Conservation (phyloP, 2,329 filamentous ascomycete species). For the Pleoardoris graminearum region DNA sequence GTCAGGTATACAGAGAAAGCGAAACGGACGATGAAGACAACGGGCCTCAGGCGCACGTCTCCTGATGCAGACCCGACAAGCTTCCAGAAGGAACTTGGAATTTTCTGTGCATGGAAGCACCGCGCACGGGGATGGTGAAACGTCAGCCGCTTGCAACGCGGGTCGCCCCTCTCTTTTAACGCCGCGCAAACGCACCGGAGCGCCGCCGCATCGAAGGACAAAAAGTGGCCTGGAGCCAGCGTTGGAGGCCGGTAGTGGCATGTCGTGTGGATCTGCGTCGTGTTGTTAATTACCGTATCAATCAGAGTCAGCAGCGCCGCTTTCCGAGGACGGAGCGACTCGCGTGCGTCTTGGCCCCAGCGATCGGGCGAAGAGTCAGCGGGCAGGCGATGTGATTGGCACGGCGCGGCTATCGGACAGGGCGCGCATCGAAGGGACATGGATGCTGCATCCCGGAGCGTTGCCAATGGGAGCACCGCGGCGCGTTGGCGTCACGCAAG, state of each 20-base stretch:
- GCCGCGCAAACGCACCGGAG: not conserved
- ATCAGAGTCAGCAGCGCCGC: conserved; percentile 15
- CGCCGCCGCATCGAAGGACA: no score
- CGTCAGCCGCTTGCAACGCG: conserved; percentile 20
- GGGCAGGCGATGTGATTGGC: conserved; percentile 25
- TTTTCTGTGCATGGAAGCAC: conserved; percentile 18
- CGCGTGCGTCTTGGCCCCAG: conserved; percentile 27
- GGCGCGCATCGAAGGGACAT: conserved; percentile 12
- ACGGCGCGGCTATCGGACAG: conserved; percentile 15
- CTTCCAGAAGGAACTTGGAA: conserved; percentile 38
- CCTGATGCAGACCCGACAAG: conserved; percentile 27
- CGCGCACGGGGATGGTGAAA: conserved; percentile 30
- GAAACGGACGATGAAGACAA: conserved; percentile 25
- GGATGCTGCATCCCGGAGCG: conserved; percentile 4
- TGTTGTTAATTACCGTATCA: conserved; percentile 30
- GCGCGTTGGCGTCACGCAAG: conserved; percentile 1
- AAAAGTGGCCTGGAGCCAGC: not conserved
- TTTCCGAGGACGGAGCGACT: conserved; percentile 16
- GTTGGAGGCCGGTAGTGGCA: not conserved
- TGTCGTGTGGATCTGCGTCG: conserved; percentile 24
- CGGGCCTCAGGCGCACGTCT: conserved; percentile 27
- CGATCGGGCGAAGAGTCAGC: conserved; percentile 31
- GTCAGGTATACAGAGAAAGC: conserved; percentile 23
- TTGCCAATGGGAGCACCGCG: not conserved
- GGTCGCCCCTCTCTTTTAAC: conserved; percentile 3